These are phyloP conservation scores for Waltergamsia citrina DNA, from an alignment of 2,329 filamentous ascomycete genomes.

Conservation along the genomic window DNA sequence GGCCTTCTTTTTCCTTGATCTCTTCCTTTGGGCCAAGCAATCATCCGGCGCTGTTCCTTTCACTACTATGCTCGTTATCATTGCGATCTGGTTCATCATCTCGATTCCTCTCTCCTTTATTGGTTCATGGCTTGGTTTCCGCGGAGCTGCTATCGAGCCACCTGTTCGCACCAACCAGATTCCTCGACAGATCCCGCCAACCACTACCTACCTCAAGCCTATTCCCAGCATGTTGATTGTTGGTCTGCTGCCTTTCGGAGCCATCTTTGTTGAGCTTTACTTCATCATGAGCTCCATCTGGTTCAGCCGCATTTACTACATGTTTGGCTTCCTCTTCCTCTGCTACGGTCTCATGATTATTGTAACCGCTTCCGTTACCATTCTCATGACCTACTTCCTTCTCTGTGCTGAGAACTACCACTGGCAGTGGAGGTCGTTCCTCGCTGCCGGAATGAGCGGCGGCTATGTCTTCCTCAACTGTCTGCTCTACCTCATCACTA, in stretches of 20 bases:
- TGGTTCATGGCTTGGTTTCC: slow-evolving; percentile 92
- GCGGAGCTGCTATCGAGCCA: slow-evolving; percentile 57
- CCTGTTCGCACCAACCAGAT: slow-evolving; percentile 97
- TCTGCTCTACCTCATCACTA: slow-evolving; percentile 81
- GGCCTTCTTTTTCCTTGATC: slow-evolving; percentile 85
- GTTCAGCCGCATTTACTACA: slow-evolving; percentile 99
- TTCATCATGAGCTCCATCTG: slow-evolving; percentile 99
- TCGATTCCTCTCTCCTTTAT: slow-evolving; percentile 84
- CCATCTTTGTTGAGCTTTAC: slow-evolving; percentile 97
- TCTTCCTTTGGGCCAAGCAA: slow-evolving; percentile 90
- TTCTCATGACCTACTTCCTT: slow-evolving; percentile 92
- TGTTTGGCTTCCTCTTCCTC: slow-evolving; percentile 98
- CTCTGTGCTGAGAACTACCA: slow-evolving; percentile 96
- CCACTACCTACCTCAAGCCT: slow-evolving; percentile 72
- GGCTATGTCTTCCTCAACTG: slow-evolving; percentile 89
- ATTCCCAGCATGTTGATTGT: slow-evolving; percentile 87
- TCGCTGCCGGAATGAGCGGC: slow-evolving; percentile 82
- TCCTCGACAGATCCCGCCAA: slow-evolving; percentile 86
- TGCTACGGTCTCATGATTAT: slow-evolving; percentile 97
- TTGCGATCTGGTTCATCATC: slow-evolving; percentile 94
- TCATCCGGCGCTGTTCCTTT: slow-evolving; percentile 94
- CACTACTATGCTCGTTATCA: slow-evolving; percentile 88
- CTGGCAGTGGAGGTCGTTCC: slow-evolving; percentile 96
- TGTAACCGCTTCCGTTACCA: slow-evolving; percentile 83
- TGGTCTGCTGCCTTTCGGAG: slow-evolving; percentile 86